These are phyloP conservation scores for Penicillium frequentans DNA, from an alignment of 2,329 filamentous ascomycete species.

Conservation along the genomic window DNA sequence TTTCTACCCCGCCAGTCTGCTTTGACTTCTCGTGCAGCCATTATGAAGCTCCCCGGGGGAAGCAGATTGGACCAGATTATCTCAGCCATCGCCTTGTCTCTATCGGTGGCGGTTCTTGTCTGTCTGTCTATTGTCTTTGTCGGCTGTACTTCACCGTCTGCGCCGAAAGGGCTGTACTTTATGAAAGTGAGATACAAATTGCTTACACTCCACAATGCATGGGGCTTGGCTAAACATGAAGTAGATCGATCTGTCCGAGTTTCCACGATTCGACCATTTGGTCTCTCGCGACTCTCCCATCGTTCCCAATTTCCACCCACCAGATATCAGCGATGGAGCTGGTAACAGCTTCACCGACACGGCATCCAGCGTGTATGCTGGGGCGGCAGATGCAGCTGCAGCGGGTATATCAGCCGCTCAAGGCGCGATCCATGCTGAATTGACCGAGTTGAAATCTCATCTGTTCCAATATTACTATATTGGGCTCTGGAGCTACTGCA, in stretches of 20 bases:
- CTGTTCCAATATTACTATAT: slow-evolving; percentile 5
- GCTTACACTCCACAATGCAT: no score
- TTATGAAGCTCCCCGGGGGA: no score
- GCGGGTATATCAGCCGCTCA: background rate
- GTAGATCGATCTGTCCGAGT: background rate
- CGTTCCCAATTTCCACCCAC: background rate
- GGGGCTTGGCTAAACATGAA: background rate
- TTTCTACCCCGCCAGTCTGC: no score
- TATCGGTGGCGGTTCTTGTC: no score
- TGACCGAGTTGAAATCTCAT: slow-evolving; percentile 2
- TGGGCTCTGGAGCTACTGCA: slow-evolving; percentile 11
- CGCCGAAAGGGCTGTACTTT: no score
- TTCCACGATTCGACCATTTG: background rate
- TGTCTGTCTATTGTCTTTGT: no score
- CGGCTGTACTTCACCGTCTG: no score
- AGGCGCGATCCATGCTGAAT: background rate
- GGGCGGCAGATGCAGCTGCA: background rate
- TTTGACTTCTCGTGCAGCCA: no score
- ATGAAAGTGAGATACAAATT: no score
- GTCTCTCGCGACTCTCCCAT: background rate
- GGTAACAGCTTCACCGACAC: background rate
- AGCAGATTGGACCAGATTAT: no score
- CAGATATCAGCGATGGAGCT: background rate
- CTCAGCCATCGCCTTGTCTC: no score
- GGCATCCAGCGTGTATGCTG: background rate